Conservation (phyloP, 108 stramenopile genomes). For the Conticribra guillardii region DNA sequence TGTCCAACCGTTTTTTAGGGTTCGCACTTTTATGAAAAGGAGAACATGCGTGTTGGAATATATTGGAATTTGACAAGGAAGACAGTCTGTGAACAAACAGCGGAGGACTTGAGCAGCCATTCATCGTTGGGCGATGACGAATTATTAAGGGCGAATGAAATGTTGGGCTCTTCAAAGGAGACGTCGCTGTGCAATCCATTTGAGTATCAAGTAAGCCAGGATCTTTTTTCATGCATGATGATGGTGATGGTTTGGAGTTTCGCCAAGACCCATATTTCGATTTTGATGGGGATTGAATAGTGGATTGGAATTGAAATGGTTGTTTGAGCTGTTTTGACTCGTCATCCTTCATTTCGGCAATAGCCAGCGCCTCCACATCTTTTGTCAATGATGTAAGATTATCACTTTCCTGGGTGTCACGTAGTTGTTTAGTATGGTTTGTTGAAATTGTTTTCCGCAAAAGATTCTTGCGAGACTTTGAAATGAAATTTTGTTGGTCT, state of each 20-base stretch:
- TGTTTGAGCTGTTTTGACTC: too few relatives aligned
- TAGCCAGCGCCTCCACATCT: not conserved
- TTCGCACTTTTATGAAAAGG: not conserved
- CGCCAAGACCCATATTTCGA: too few relatives aligned
- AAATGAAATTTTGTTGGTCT: constrained; percentile 4
- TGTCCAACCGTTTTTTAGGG: constrained; percentile 11
- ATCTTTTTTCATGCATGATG: not conserved
- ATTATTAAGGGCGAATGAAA: not conserved
- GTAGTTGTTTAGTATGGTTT: not conserved
- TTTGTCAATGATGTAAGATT: not conserved
- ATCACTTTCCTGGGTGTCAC: not conserved
- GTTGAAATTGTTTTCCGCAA: not conserved
- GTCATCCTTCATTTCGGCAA: not conserved
- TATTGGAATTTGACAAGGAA: not conserved
- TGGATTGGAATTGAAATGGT: not conserved
- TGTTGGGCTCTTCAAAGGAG: not conserved
- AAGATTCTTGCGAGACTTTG: not conserved
- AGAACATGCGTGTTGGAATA: not conserved
- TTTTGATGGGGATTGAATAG: not conserved
- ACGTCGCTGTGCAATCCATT: not conserved
- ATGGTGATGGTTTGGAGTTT: not conserved
- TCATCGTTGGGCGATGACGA: not conserved
- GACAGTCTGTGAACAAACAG: not conserved
- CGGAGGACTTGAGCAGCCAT: not conserved
- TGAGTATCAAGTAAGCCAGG: not conserved